Percentiles rank a stretch among this genome's conserved stretches.
Conservation (phyloP, 352 stramenopile species). For the Blastocystis sp. region DNA sequence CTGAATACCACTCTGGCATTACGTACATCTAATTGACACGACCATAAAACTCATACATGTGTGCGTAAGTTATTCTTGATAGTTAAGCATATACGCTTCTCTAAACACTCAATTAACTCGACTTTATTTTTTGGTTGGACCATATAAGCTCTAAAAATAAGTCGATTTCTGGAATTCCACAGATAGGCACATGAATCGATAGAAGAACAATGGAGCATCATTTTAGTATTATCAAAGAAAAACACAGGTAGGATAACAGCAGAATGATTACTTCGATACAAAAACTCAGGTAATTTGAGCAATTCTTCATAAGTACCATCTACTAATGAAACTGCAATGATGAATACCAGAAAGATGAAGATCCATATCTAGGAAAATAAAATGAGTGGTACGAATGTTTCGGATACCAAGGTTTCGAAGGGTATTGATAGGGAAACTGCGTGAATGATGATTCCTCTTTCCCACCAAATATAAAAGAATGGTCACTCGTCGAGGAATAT, state of each 20-base stretch:
- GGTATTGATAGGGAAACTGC: conserved; percentile 14
- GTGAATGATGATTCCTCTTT: neutral
- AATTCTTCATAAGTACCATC: conserved; percentile 20
- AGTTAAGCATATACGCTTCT: neutral
- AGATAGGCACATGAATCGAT: conserved; percentile 5
- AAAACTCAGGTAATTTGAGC: neutral
- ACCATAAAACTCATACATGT: neutral
- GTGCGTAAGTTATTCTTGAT: neutral
- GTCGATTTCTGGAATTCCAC: neutral
- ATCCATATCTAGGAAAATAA: conserved; percentile 52
- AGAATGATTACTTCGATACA: neutral
- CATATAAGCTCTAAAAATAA: neutral
- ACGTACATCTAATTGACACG: conserved; percentile 1
- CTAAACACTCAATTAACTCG: conserved; percentile 25
- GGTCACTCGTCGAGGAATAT: neutral
- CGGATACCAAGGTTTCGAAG: conserved; percentile 29
- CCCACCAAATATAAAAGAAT: neutral
- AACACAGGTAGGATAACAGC: conserved; percentile 41
- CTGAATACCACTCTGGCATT: conserved; percentile 42
- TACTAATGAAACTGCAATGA: neutral
- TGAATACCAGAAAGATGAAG: neutral
- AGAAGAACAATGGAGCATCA: neutral
- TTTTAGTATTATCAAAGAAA: neutral
- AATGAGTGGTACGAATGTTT: conserved; percentile 51
- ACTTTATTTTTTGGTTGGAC: conserved; percentile 15